Evolutionary conservation across 768 basidiomycete species (phyloP).

Genomic region (Filobasidium wieringae): DNA sequence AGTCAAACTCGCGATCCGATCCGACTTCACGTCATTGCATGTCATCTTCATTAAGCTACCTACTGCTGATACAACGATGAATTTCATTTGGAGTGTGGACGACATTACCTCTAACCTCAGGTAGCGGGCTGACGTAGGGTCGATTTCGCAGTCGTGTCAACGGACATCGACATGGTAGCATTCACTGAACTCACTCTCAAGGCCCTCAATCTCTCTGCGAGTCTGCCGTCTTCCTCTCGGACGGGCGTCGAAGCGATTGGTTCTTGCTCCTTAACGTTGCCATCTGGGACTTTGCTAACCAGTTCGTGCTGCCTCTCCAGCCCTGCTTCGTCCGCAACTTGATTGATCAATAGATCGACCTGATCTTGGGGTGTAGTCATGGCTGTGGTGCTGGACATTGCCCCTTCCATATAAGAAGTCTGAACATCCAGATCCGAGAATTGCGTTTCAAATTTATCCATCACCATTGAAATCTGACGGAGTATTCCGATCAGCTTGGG

Average conservation of each 20-base stretch:
- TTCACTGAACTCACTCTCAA: conserved; percentile 44
- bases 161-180: too few relatives aligned
- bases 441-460: conserved; percentile 98
- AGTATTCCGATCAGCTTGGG: background rate
- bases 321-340: conserved; percentile 93
- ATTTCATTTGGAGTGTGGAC: too few relatives aligned
- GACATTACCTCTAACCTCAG: too few relatives aligned
- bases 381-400: conserved; percentile 86
- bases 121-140: background rate
- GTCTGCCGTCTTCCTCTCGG: conserved; percentile 38
- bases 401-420: conserved; percentile 94
- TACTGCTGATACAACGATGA: too few relatives aligned
- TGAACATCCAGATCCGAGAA: conserved; percentile 97
- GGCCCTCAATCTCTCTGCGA: conserved; percentile 80
- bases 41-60: too few relatives aligned
- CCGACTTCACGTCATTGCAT: too few relatives aligned
- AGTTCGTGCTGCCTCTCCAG: conserved; percentile 90
- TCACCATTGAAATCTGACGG: conserved; percentile 80
- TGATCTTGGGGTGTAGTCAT: conserved; percentile 93
- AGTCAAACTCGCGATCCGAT: too few relatives aligned
- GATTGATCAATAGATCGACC: conserved; percentile 78
- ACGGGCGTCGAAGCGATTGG: conserved; percentile 50
- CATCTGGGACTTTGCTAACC: conserved; percentile 24
- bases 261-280: conserved; percentile 45
- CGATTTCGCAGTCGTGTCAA: background rate